Evolutionary conservation across 345 rosid species (phyloP).

Genomic region (Lenwebbia sp.): DNA sequence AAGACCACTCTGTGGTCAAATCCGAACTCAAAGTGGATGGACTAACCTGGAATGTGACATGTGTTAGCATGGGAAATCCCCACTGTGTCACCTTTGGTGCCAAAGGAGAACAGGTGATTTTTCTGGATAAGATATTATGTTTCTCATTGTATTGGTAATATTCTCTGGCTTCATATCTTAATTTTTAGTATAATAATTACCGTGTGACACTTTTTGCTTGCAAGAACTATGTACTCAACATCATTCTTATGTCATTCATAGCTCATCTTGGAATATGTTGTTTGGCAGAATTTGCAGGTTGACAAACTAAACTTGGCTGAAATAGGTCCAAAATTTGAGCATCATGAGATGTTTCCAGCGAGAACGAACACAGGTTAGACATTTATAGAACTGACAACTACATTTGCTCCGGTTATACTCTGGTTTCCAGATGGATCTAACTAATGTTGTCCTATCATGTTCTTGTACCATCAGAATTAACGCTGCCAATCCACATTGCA

Average conservation of each 20-base stretch:
- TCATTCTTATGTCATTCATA: background rate
- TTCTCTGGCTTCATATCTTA: background rate
- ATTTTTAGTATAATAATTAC: background rate
- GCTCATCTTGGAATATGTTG: background rate
- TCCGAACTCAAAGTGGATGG: slow-evolving; percentile 68
- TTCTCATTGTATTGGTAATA: background rate
- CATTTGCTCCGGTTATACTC: background rate
- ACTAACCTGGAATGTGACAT: slow-evolving; percentile 81
- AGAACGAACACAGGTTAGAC: slow-evolving; percentile 88
- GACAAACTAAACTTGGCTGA: slow-evolving; percentile 71
- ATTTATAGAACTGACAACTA: background rate
- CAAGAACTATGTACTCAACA: background rate
- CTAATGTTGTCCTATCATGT: background rate
- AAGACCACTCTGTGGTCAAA: slow-evolving; percentile 49
- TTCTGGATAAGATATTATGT: background rate
- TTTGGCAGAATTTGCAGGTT: slow-evolving; percentile 55
- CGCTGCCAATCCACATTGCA: background rate
- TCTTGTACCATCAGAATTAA: background rate
- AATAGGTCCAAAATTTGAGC: slow-evolving; percentile 90
- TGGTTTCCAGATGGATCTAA: background rate
- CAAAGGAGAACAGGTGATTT: slow-evolving; percentile 48
- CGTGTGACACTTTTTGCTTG: background rate
- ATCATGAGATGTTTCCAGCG: slow-evolving; percentile 82
- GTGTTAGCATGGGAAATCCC: slow-evolving; percentile 99
- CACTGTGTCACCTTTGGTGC: slow-evolving; percentile 81